phyloP scores from a whole-genome alignment of 768 basidiomycete species.

The Gyrodon lividus region DNA sequence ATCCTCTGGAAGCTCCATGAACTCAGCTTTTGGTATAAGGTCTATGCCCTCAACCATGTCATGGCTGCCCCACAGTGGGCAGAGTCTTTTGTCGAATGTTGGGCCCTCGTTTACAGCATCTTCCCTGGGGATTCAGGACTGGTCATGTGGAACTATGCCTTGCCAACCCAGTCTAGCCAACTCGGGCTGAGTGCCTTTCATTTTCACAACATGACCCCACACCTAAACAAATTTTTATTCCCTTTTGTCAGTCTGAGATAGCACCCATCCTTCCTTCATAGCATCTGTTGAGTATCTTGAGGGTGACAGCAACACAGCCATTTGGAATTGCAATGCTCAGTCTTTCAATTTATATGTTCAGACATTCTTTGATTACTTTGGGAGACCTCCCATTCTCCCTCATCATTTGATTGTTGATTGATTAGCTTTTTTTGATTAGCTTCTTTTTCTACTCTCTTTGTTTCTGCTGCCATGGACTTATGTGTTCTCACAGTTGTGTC shows the following conservation, averaged over 20 bases:
- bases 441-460: neutral
- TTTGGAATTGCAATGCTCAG: no score
- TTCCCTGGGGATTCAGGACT: neutral
- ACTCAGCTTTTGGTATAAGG: conserved; percentile 19
- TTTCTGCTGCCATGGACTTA: neutral
- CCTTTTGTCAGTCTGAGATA: no score
- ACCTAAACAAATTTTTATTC: no score
- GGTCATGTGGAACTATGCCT: no score
- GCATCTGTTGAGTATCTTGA: no score
- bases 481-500: no score
- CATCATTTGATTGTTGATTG: neutral
- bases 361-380: conserved; percentile 2
- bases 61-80: conserved; percentile 6
- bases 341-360: neutral
- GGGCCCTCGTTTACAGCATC: conserved; percentile 1
- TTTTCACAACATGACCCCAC: no score
- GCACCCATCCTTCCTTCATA: no score
- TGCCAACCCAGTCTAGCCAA: no score
- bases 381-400: neutral
- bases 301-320: no score
- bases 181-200: no score
- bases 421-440: neutral
- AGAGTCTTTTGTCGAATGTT: neutral
- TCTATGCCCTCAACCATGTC: conserved; percentile 16
- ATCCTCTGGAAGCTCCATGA: conserved; percentile 22